Base-by-base conservation (phyloP, 345 rosid genomes). In the Brassica carinata region DNA sequence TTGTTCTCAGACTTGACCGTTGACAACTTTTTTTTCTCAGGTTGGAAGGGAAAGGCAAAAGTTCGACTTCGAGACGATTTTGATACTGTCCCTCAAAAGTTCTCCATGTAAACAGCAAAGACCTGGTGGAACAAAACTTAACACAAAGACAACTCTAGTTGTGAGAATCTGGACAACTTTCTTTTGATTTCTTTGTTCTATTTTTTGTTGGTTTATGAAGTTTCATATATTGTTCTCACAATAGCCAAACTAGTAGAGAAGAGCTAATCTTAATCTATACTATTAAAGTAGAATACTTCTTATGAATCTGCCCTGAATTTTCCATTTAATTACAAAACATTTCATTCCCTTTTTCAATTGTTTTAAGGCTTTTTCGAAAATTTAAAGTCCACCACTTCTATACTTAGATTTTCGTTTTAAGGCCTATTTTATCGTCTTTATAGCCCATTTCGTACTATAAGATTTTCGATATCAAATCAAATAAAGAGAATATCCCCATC, bases 21-120 rank as follows among this genome's bases (percentile, higher is more conserved):
- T 69, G 66, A 36, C 64, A 73, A 40, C 26, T 63, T 51, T 63
- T 51, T 0, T 55, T 53, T 3, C 3, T 74, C 83, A 96, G 99
- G 97, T 81, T 53, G 98, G 98, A 71, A 88, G 87, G 83, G 98
- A 94, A 79, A 85, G 98, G 62, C 99, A 91, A 80, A 90, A 94
- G 84, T 91, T 86, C 7, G 98, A 96, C 86, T 94, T 88, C n/a
- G 92, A 70, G 85, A 83, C 40, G 99, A 94, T 83, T 89, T 90
- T 19, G 99, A 96, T 79, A 15, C 87, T 10, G 97, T 89, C 73
- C 98, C 99, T 62, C 94, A 91, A 84, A 96, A 87, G 85, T 96
- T 96, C 82, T 86, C 89, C 71, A 85, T 89, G 71, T 92, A 83
- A 89, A 53, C 77, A 81, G 27, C 8, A 67, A 51, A 26, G 57